A percentile compares a stretch with the other conserved stretches of the same genome.
phyloP scores from a whole-genome alignment of 2,329 filamentous ascomycete genomes.

The Aspergillus pseudoglaucus region DNA sequence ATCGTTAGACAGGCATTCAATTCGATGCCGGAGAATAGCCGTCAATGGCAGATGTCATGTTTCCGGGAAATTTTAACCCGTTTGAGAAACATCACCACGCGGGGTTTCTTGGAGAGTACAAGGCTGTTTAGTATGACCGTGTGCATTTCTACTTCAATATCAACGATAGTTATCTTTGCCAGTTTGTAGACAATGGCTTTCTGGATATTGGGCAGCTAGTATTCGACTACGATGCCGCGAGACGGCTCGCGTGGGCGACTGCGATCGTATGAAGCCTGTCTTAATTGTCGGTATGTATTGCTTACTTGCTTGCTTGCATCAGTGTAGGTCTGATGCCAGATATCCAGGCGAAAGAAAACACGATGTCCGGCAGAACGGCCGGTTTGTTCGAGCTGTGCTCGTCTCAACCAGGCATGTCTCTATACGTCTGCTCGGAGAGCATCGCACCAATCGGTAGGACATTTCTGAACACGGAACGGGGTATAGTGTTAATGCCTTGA shows the following conservation, averaged over 20 bases:
- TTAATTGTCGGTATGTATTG: constrained; percentile 43
- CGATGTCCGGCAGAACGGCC: constrained; percentile 49
- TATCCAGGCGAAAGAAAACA: constrained; percentile 43
- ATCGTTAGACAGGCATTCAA: no score
- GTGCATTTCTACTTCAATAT: background rate
- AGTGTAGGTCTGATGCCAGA: constrained; percentile 6
- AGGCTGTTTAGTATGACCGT: background rate
- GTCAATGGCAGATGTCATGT: no score
- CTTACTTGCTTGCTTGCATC: background rate
- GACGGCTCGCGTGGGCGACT: constrained; percentile 25
- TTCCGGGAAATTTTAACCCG: constrained; percentile 9
- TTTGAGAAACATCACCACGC: constrained; percentile 4
- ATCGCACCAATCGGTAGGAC: constrained; percentile 40
- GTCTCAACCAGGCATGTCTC: constrained; percentile 44
- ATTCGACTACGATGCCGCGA: constrained; percentile 20
- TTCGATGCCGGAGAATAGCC: no score
- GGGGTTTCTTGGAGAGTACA: constrained; percentile 2
- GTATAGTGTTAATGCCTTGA: constrained; percentile 3
- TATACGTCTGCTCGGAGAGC: constrained; percentile 35
- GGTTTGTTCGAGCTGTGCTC: constrained; percentile 46
- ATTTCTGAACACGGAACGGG: background rate
- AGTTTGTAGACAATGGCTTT: background rate
- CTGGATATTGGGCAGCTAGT: background rate
- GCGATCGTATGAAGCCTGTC: constrained; percentile 30
- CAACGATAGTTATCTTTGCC: background rate